phyloP scores from a whole-genome alignment of 2,329 filamentous ascomycete species.

The Biscogniauxia mediterranea region DNA sequence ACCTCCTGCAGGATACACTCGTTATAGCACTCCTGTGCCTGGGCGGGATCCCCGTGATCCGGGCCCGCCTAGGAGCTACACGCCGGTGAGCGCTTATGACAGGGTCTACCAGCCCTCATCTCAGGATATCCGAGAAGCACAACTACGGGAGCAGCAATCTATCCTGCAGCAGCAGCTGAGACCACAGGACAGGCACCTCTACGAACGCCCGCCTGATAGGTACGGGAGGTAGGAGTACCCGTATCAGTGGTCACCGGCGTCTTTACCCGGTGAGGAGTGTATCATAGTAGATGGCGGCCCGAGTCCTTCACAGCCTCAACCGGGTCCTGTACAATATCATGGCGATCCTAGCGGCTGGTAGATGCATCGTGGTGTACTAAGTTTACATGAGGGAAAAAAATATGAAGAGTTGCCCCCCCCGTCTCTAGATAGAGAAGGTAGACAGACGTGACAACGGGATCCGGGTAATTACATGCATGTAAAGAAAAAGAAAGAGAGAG shows the following conservation, averaged over 20 bases:
- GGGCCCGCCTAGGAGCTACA: conserved; percentile 45
- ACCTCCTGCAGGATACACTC: conserved; percentile 38
- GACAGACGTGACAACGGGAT: too few relatives aligned
- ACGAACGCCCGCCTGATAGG: conserved; percentile 43
- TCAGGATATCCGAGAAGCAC: conserved; percentile 35
- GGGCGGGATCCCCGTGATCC: conserved; percentile 42
- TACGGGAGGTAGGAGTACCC: conserved; percentile 40
- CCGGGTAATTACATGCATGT: too few relatives aligned
- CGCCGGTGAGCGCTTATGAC: conserved; percentile 43
- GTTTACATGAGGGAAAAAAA: too few relatives aligned
- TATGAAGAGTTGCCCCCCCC: too few relatives aligned
- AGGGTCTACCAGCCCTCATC: conserved; percentile 39
- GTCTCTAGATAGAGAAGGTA: too few relatives aligned
- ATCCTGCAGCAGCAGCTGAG: conserved; percentile 43
- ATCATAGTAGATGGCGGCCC: not conserved
- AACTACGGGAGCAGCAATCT: conserved; percentile 37
- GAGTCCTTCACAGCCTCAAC: not conserved
- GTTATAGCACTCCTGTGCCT: conserved; percentile 45
- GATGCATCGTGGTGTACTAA: not conserved
- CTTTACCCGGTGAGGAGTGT: not conserved
- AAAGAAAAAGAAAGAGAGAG: too few relatives aligned
- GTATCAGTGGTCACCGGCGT: conserved; percentile 3
- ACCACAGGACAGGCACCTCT: conserved; percentile 41
- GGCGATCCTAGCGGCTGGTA: not conserved
- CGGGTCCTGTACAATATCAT: not conserved